Base-by-base conservation (phyloP, 2,329 filamentous ascomycete species). In the Botrytis pseudocinerea region DNA sequence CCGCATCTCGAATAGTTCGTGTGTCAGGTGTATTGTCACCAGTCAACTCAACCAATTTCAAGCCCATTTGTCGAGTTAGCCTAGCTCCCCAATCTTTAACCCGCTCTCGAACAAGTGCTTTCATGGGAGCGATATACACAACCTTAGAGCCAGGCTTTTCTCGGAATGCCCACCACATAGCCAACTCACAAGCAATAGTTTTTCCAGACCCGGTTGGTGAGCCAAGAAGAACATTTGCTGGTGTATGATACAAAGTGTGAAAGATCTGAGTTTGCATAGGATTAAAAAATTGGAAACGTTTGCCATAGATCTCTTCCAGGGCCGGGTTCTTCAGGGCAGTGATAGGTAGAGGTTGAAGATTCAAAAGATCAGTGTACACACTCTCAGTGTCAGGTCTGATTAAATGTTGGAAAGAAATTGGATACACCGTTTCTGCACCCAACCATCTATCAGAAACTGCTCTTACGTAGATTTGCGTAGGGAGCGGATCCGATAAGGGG, bases 251-350 rank as follows among this genome's bases (percentile, higher is more conserved):
- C 48, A 99, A 88, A 22, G 94, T 95, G 80, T 99, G 96, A 83
- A 99, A 99, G 69, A 99, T 94, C 80, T 99, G 96, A 0, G 96
- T 98, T 82, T 99, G 96, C 97, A 99, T 98, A 0, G 96, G 96
- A 80, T 99, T 99, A 87, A 99, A 99, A 83, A 92, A 99, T 76
- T 96, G 92, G 82, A 99, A 99, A 46, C 94, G 89, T 80, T 95
- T 86, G 0, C 87, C 90, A 79, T 99, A 99, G 1, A 99, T 88
- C 74, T 96, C 93, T 81, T 99, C 95, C 0, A 99, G 83, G 0
- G 90, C 86, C 0, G 93, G 90, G 76, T 98, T 97, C 80, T 97
- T 94, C 60, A 99, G 85, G 0, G 95, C 95, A 32, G 90, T 88
- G 74, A 99, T 90, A 0, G 95, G 92, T 5, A 99, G 85, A 2